Evolutionary conservation across 345 rosid genomes (phyloP).

Genomic region (Gossypium rotundifolium): DNA sequence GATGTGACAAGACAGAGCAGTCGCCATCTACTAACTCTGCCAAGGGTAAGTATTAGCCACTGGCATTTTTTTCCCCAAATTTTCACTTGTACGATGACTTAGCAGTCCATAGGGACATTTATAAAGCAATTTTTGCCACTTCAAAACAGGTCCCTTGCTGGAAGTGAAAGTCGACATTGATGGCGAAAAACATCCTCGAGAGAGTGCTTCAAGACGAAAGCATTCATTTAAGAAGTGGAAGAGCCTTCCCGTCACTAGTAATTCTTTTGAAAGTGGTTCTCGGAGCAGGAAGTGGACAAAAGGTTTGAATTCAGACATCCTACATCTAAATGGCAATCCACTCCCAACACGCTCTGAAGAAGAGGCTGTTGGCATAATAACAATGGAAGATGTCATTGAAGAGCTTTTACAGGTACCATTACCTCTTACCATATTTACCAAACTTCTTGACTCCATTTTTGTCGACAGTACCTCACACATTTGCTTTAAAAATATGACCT

Average conservation of each 20-base stretch:
- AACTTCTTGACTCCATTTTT: neutral
- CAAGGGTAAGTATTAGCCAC: constrained; percentile 28
- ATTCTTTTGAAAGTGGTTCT: constrained; percentile 36
- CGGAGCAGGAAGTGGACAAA: constrained; percentile 77
- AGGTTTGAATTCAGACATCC: constrained; percentile 60
- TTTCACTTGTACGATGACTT: neutral
- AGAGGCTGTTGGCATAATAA: constrained; percentile 84
- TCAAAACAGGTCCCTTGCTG: constrained; percentile 32
- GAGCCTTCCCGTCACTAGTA: constrained; percentile 55
- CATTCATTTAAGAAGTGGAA: constrained; percentile 74
- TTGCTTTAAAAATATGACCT: neutral
- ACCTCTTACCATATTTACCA: neutral
- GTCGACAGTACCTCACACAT: neutral
- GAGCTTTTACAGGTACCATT: constrained; percentile 76
- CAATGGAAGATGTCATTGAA: constrained; percentile 99
- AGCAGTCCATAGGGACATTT: neutral
- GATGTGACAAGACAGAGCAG: constrained; percentile 30
- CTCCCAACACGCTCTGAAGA: constrained; percentile 73
- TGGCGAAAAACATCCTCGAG: constrained; percentile 22
- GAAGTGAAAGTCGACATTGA: constrained; percentile 61
- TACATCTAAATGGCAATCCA: constrained; percentile 54
- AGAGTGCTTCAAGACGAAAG: constrained; percentile 46
- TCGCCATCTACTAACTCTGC: constrained; percentile 16
- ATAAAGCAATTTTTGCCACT: neutral
- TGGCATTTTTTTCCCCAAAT: neutral